Conservation (phyloP, 371 early-diverging fungal species). For the Mucor sp. region DNA sequence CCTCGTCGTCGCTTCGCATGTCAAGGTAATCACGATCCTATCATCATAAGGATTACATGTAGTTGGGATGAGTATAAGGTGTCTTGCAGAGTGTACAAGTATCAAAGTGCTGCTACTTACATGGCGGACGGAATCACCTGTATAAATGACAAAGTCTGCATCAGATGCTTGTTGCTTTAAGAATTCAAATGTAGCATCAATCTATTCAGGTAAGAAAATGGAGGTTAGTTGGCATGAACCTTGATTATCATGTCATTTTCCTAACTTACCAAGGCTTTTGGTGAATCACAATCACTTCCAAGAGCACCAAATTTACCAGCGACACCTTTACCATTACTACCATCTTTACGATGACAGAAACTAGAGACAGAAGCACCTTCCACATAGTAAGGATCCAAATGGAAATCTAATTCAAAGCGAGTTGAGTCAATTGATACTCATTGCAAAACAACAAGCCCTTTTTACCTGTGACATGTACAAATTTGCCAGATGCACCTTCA, state of each 20-base stretch:
- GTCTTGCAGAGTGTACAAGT: too few relatives aligned
- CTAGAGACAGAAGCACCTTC: constrained; percentile 23
- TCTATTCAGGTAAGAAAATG: neutral
- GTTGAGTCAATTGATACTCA: too few relatives aligned
- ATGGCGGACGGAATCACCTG: constrained; percentile 51
- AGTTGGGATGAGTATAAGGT: too few relatives aligned
- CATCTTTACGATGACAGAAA: constrained; percentile 28
- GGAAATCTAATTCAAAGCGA: constrained; percentile 27
- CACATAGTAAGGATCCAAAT: constrained; percentile 35
- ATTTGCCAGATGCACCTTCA: constrained; percentile 27
- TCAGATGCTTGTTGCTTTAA: constrained; percentile 28
- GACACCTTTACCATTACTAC: constrained; percentile 4
- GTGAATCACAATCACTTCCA: constrained; percentile 40
- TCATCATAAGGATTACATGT: too few relatives aligned
- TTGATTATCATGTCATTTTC: too few relatives aligned
- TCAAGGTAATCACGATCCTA: constrained; percentile 4
- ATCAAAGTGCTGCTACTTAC: constrained; percentile 1
- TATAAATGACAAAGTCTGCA: constrained; percentile 50
- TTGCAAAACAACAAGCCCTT: too few relatives aligned
- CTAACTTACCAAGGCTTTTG: constrained; percentile 26
- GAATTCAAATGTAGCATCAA: constrained; percentile 34
- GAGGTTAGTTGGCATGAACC: too few relatives aligned
- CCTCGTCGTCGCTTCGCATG: constrained; percentile 22
- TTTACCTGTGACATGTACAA: constrained; percentile 49
- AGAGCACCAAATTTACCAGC: constrained; percentile 41